Evolutionary conservation across 179 eudicot genomes (phyloP).

Genomic region (Silene vulgaris): DNA sequence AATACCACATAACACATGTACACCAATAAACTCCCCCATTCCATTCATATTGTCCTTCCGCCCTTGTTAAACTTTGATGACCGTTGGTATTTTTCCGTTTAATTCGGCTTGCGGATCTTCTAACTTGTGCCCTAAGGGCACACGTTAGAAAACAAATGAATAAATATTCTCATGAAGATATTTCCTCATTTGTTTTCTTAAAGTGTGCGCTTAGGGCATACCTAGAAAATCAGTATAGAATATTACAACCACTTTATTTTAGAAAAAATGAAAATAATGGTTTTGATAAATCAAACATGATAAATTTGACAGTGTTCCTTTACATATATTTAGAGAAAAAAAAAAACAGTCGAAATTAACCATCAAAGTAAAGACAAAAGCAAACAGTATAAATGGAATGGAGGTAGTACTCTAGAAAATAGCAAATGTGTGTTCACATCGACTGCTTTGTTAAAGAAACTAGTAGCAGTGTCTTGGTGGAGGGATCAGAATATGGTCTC

Average conservation of each 20-base stretch:
- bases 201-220: too few relatives aligned
- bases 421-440: conserved; percentile 47
- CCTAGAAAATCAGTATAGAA: too few relatives aligned
- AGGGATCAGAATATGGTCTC: conserved; percentile 58
- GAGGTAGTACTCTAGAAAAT: background rate
- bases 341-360: background rate
- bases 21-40: background rate
- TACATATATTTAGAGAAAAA: background rate
- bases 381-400: background rate
- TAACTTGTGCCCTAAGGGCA: too few relatives aligned
- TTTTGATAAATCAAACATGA: too few relatives aligned
- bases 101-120: too few relatives aligned
- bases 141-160: too few relatives aligned
- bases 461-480: conserved; percentile 40
- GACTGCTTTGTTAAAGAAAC: conserved; percentile 37
- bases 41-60: background rate
- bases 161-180: too few relatives aligned
- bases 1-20: too few relatives aligned
- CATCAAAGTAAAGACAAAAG: background rate
- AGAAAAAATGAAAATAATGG: too few relatives aligned
- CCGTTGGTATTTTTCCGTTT: background rate
- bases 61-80: background rate
- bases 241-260: background rate
- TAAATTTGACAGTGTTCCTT: background rate
- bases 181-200: too few relatives aligned